Base-by-base conservation (phyloP, 306 rosid species). In the Prunus mira region DNA sequence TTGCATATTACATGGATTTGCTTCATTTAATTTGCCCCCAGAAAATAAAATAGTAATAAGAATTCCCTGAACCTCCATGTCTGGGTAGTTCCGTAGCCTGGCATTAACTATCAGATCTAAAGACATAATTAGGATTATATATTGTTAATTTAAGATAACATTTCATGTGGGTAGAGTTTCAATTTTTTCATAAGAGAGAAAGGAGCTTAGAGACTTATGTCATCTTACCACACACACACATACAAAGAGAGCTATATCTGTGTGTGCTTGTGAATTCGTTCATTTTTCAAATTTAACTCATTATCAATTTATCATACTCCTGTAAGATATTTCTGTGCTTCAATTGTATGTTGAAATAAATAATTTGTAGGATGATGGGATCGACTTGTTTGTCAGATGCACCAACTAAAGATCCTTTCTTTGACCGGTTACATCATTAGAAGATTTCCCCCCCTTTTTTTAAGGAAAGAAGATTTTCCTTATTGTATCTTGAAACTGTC, bases 391-490 rank as follows among this genome's bases (percentile, higher is more conserved):
- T 51, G 24, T 50, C 5, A 27, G 18, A 50, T 52, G 25, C 46
- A 70, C 30, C 9, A 75, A 30, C 74, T 27, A 27, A 56, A 73
- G 76, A 72, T 67, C 28, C n/a, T 52, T 54, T 38, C 73, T 66
- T 52, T 12, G 58, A 58, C 38, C 75, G 25, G 57, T 47, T 67
- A 47, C 22, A 20, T 67, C 25, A 66, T 70, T 20, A 61, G 24
- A 51, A 41, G 8, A 5, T 50, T 30, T 51, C 46, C 47, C 38
- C 41, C 41, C 41, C 34, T 1, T 5, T 34, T 5, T 34, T 34
- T 34, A 0, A 34, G 41, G 41, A 6, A 34, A 34, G 41, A 34
- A 32, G 38, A 32, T 57, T 43, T 52, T 51, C 47, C 41, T 30
- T 32, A 9, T 55, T 10, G 54, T 24, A 61, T 68, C 15, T 55